Evolutionary conservation across 192 early-diverging fungal species (phyloP).

Genomic region (Borealophlyctis nickersoniae): DNA sequence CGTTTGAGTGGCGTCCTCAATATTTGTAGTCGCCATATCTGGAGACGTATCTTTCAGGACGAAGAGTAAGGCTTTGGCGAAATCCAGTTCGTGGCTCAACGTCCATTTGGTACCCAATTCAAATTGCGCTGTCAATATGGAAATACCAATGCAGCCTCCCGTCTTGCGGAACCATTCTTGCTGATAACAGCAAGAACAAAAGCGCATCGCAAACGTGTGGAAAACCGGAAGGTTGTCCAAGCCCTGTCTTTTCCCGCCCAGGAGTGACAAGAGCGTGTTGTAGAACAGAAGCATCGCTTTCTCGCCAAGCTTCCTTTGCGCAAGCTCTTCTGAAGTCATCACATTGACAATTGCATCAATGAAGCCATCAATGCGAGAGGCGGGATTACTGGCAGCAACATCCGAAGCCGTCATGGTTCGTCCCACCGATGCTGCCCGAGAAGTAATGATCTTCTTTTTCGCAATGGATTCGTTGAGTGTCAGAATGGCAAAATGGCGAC

Average conservation of each 20-base stretch:
- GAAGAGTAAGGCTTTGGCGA: conserved; percentile 87
- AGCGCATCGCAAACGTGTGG: conserved; percentile 74
- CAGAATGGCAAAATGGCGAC: conserved; percentile 74
- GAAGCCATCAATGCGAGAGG: conserved; percentile 51
- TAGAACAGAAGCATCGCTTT: conserved; percentile 64
- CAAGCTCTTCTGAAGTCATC: conserved; percentile 65
- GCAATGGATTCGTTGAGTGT: conserved; percentile 63
- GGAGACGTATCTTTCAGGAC: conserved; percentile 88
- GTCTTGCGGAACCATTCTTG: conserved; percentile 82
- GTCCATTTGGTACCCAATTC: conserved; percentile 88
- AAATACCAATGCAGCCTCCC: conserved; percentile 88
- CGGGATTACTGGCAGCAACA: neutral
- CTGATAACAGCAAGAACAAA: conserved; percentile 90
- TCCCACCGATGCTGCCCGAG: too few relatives aligned
- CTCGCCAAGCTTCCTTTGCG: conserved; percentile 63
- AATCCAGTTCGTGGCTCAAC: conserved; percentile 90
- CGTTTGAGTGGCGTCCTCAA: conserved; percentile 69
- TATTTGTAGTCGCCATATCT: conserved; percentile 71
- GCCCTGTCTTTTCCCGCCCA: conserved; percentile 55
- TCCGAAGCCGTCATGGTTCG: conserved; percentile 33
- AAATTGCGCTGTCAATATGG: conserved; percentile 75
- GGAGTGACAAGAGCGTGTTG: conserved; percentile 50
- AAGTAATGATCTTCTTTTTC: conserved; percentile 21
- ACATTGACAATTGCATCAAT: conserved; percentile 75
- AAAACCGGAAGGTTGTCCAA: conserved; percentile 70